Evolutionary conservation across 306 rosid genomes (phyloP).

Genomic region (Begonia fuchsioides): DNA sequence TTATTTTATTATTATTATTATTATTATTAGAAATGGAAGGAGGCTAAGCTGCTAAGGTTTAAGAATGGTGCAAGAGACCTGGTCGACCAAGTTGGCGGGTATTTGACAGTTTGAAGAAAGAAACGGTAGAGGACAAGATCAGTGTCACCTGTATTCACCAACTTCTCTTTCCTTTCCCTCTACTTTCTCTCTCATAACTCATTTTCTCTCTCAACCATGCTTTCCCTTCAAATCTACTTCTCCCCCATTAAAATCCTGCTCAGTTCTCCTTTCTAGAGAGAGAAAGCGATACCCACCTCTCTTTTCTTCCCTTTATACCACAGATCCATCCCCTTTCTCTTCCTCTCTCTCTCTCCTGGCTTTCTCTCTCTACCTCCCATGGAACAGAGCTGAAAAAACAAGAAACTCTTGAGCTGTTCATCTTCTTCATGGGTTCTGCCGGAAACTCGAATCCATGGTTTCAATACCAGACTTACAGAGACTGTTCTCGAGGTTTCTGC

Average conservation of each 20-base stretch:
- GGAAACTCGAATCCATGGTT: conserved; percentile 31
- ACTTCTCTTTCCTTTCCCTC: background rate
- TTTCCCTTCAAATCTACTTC: background rate
- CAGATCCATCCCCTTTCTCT: conserved; percentile 11
- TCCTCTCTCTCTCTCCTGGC: conserved; percentile 1
- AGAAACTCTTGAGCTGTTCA: too few species aligned
- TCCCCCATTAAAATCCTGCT: background rate
- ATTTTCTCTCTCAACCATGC: conserved; percentile 3
- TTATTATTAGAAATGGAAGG: too few species aligned
- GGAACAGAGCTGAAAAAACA: background rate
- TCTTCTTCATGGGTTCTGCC: conserved; percentile 23
- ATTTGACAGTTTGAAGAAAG: background rate
- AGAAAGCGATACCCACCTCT: conserved; percentile 13
- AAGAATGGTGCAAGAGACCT: too few species aligned
- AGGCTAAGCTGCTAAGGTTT: too few species aligned
- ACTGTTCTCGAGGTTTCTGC: conserved; percentile 57
- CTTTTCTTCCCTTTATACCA: conserved; percentile 33
- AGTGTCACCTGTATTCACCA: conserved; percentile 7
- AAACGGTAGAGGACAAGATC: background rate
- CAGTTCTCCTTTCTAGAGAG: background rate
- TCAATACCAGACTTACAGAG: conserved; percentile 24
- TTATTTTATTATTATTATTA: too few species aligned
- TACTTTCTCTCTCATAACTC: conserved; percentile 5
- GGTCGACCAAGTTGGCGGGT: too few species aligned
- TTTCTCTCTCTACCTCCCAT: conserved; percentile 1